Evolutionary conservation across 768 basidiomycete species (phyloP).

Genomic region (Porphyrellus cyaneotinctus): DNA sequence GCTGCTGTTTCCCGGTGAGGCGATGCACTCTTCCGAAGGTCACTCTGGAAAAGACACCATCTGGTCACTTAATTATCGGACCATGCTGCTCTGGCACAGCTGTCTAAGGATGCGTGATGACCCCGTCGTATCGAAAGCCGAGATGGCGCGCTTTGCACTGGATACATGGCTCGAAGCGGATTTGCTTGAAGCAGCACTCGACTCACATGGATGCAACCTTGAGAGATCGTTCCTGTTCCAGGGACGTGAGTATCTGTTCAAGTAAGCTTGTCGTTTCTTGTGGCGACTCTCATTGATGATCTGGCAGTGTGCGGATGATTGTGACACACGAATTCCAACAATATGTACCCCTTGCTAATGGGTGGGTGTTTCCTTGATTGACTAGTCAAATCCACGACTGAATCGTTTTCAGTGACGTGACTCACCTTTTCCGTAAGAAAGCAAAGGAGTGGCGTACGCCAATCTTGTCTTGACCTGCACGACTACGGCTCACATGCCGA

Average conservation of each 20-base stretch:
- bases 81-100: constrained; percentile 68
- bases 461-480: constrained; percentile 6
- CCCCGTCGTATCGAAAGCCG: constrained; percentile 38
- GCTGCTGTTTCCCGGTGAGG: constrained; percentile 74
- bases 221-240: constrained; percentile 67
- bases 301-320: constrained; percentile 58
- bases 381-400: not conserved
- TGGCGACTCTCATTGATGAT: constrained; percentile 2
- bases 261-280: constrained; percentile 42
- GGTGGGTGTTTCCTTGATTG: constrained; percentile 36
- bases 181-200: constrained; percentile 56
- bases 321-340: constrained; percentile 67
- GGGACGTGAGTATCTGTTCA: constrained; percentile 72
- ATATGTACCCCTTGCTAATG: constrained; percentile 55
- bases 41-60: constrained; percentile 58
- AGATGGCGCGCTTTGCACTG: constrained; percentile 60
- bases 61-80: constrained; percentile 71
- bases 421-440: constrained; percentile 48
- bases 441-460: constrained; percentile 65
- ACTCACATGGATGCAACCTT: constrained; percentile 60
- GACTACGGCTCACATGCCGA: constrained; percentile 5
- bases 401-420: constrained; percentile 37
- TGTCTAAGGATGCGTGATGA: constrained; percentile 59
- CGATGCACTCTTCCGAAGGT: constrained; percentile 31
- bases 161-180: constrained; percentile 71